Base-by-base conservation (phyloP, 345 rosid genomes). In the Citrus mangshanensis region DNA sequence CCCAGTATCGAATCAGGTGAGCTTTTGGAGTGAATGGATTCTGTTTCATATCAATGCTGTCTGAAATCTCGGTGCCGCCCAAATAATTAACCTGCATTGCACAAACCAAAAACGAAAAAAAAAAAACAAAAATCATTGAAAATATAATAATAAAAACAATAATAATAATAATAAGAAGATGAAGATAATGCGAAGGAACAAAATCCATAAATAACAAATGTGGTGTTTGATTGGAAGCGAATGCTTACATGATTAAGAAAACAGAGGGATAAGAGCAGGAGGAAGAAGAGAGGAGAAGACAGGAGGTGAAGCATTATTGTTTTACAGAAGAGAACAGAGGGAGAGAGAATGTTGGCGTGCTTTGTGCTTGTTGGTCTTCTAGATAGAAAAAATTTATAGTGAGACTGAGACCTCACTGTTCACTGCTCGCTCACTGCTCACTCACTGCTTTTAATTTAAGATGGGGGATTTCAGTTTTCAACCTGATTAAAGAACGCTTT, bases 11-110 rank as follows among this genome's bases (percentile, higher is more conserved):
- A 74, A 90, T 81, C 35, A 95, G 78, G 14, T 86, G 89, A 0
- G 96, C 94, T 73, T 87, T 93, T 0, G 99, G 97, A 1, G 97
- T 88, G 67, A 95, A 89, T 13, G 99, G 99, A 75, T 87, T 90
- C 61, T 85, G 82, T 10, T 80, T 86, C 61, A 68, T 62, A 9
- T 81, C 60, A 73, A 66, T 76, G 56, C 75, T 86, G 32, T 87
- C 81, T 75, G 79, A 74, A 16, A 80, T 80, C 49, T 40, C 74
- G 30, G 83, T 49, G 54, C 84, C 84, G 46, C 77, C 83, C 68
- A 79, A 85, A 6, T 73, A 54, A 54, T 40, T 72, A 25, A 82
- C 90, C 93, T 90, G 80, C 87, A 86, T 82, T 88, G 80, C 34
- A 69, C 13, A 22, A 35, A 27, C 2, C 2, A 24, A 7, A 59